Evolutionary conservation across 2,329 filamentous ascomycete species (phyloP).

Genomic region (Karstenula rhodostoma): DNA sequence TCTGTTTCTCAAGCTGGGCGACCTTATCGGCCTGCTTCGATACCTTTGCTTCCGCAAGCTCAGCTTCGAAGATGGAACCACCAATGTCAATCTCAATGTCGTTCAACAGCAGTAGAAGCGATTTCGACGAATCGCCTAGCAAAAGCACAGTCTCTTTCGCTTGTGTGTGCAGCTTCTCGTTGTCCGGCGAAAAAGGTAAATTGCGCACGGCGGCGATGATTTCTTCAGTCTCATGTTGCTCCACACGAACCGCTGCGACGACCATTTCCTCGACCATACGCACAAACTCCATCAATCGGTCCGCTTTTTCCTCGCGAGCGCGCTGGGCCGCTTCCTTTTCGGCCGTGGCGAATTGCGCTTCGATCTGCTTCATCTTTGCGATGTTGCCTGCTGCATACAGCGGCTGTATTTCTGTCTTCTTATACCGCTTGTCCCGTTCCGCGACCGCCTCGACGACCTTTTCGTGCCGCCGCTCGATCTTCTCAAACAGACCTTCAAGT

Average conservation of each 20-base stretch:
- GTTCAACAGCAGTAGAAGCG: constrained; percentile 54
- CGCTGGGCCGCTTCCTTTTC: constrained; percentile 61
- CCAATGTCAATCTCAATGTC: constrained; percentile 60
- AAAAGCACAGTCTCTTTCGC: constrained; percentile 39
- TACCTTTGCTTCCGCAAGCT: constrained; percentile 61
- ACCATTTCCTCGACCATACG: constrained; percentile 61
- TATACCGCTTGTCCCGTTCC: constrained; percentile 63
- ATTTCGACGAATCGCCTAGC: constrained; percentile 51
- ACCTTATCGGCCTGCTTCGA: constrained; percentile 53
- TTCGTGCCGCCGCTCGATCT: constrained; percentile 59
- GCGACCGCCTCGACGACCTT: constrained; percentile 59
- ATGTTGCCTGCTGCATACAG: constrained; percentile 62
- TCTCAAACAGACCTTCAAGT: constrained; percentile 53
- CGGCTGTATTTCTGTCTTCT: constrained; percentile 62
- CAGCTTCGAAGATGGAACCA: constrained; percentile 61
- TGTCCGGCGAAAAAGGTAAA: constrained; percentile 46
- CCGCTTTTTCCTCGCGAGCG: constrained; percentile 59
- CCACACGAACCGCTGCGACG: constrained; percentile 58
- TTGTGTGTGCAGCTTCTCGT: constrained; percentile 34
- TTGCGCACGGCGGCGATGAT: constrained; percentile 54
- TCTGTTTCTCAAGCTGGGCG: constrained; percentile 45
- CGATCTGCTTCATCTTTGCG: constrained; percentile 58
- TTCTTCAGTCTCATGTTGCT: constrained; percentile 60
- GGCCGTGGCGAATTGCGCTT: constrained; percentile 55
- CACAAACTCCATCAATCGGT: constrained; percentile 60